Evolutionary conservation across 129 eudicot species (phyloP), one percentile per base, ranked within the genome.

Genomic region (Tanacetum coccineum): DNA sequence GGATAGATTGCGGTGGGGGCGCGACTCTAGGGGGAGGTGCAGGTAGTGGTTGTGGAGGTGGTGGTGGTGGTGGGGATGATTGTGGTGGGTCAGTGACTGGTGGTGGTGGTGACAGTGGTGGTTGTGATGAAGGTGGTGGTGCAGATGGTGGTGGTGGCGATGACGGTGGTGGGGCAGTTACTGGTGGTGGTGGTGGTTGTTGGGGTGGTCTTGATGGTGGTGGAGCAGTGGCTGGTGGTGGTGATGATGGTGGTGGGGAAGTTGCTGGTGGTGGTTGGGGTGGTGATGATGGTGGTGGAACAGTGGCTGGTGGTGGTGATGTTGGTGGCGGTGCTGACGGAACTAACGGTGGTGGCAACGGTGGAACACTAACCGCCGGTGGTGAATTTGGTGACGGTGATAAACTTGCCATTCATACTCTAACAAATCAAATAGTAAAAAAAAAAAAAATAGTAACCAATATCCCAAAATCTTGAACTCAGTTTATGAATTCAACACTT

Each of bases 21-120:
- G 9, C 53, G 6, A 70, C 7, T 48, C 25, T 22, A 22, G 73
- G 60, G n/a, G 81, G 8, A 4, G 83, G 21, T 42, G 73, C 15
- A 4, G 73, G 15, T 4, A 78, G 84, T 22, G 84, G 79, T 1
- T 83, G 77, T 5, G 85, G 10, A 22, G 80, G 81, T 49, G 84
- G 73, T 11, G 83, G 61, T 9, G 13, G 25, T 6, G 76, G 3
- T n/a, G 79, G 72, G 13, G 74, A 25, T n/a, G 79, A 1, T 3
- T 81, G 86, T 6, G 81, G 71, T 9, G 83, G 75, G 4, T 85
- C 4, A 72, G 11, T 30, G 39, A 6, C 2, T 14, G 78, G 77
- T 5, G 84, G 72, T 14, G 71, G 67, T 0, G 84, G 74, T 4
- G 81, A 47, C 9, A 53, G 74, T 17, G 74, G 3, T 5, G 83